These are phyloP conservation scores for Phytophthora niederhauseri DNA, from an alignment of 352 stramenopile genomes.

Conservation along the genomic window DNA sequence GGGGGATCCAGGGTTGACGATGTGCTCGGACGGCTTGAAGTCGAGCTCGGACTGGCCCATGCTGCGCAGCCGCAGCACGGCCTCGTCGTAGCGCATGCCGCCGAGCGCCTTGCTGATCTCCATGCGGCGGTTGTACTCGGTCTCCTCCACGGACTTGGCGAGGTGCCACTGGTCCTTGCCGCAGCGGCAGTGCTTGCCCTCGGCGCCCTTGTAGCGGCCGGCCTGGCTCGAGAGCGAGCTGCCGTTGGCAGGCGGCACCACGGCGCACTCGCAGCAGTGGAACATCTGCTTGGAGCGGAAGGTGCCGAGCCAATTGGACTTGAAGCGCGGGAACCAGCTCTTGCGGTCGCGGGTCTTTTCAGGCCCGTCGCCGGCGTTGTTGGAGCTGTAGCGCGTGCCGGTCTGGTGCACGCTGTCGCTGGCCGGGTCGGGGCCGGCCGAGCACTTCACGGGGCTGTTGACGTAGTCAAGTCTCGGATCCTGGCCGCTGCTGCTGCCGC, in stretches of 20 bases:
- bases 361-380: slow-evolving; percentile 75
- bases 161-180: slow-evolving; percentile 86
- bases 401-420: slow-evolving; percentile 62
- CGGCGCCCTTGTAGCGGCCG: slow-evolving; percentile 75
- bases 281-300: slow-evolving; percentile 91
- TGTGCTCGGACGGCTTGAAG: slow-evolving; percentile 48
- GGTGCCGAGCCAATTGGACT: slow-evolving; percentile 88
- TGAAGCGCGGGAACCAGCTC: slow-evolving; percentile 89
- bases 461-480: background rate
- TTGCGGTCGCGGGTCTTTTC: slow-evolving; percentile 90
- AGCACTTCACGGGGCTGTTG: background rate
- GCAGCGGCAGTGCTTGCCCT: slow-evolving; percentile 83
- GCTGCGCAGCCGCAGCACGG: slow-evolving; percentile 60
- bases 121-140: slow-evolving; percentile 86
- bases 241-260: slow-evolving; percentile 39
- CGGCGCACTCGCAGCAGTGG: slow-evolving; percentile 81
- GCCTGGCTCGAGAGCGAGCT: slow-evolving; percentile 34
- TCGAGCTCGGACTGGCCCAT: slow-evolving; percentile 69
- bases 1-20: slow-evolving; percentile 39
- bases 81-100: slow-evolving; percentile 85
- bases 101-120: slow-evolving; percentile 83
- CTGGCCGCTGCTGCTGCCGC: background rate
- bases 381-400: slow-evolving; percentile 68
- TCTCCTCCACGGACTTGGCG: slow-evolving; percentile 81
- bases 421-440: slow-evolving; percentile 2